These are phyloP conservation scores for Backusella macrospora DNA, from an alignment of 192 early-diverging fungal genomes.

Conservation along the genomic window DNA sequence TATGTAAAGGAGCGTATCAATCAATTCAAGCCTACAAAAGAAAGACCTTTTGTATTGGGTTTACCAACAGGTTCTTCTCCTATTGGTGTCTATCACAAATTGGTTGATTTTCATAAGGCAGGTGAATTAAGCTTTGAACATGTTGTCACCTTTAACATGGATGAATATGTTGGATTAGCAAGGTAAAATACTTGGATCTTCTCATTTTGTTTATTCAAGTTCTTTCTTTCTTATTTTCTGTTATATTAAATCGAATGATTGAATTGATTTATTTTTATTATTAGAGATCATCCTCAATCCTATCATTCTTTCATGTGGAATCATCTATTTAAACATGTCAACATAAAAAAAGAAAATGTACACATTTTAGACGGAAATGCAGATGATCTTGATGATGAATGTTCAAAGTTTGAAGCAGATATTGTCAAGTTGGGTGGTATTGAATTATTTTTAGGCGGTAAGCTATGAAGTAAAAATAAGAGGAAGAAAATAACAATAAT, in stretches of 20 bases:
- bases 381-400: slow-evolving; percentile 78
- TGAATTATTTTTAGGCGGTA: slow-evolving; percentile 85
- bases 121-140: slow-evolving; percentile 78
- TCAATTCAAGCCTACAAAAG: slow-evolving; percentile 73
- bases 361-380: slow-evolving; percentile 88
- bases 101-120: slow-evolving; percentile 70
- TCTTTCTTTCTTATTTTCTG: slow-evolving; percentile 86
- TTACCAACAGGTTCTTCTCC: slow-evolving; percentile 87
- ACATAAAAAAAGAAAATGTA: slow-evolving; percentile 80
- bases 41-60: slow-evolving; percentile 84
- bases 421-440: slow-evolving; percentile 81
- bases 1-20: slow-evolving; percentile 85
- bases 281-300: slow-evolving; percentile 82
- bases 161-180: slow-evolving; percentile 87
- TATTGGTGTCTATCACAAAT: slow-evolving; percentile 72
- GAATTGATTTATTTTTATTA: slow-evolving; percentile 64
- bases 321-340: slow-evolving; percentile 86
- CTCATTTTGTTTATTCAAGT: slow-evolving; percentile 64
- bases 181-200: slow-evolving; percentile 84
- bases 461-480: not conserved
- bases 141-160: slow-evolving; percentile 90
- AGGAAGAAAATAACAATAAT: not conserved
- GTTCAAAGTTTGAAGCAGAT: slow-evolving; percentile 77
- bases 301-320: slow-evolving; percentile 95
- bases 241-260: slow-evolving; percentile 72